Percentiles rank a stretch among this genome's conserved stretches.
phyloP scores from a whole-genome alignment of 495 filamentous ascomycete genomes.

The Thermochaetoides thermophila region DNA sequence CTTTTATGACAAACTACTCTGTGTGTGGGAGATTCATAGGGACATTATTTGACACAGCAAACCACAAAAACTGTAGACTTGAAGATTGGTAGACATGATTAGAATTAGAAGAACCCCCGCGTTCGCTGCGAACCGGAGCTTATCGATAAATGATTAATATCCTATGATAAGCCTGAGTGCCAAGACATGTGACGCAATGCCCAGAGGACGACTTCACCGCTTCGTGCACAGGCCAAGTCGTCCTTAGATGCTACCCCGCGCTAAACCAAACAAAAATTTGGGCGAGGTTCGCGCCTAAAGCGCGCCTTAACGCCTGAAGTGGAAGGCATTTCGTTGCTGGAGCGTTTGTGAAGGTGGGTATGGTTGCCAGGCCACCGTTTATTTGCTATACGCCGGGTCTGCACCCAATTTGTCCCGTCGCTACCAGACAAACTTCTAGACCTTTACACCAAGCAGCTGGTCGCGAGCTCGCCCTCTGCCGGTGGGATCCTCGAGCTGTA shows the following conservation, averaged over 20 bases:
- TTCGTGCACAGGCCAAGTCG: no score
- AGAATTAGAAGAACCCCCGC: neutral
- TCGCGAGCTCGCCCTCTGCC: no score
- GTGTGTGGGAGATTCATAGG: conserved; percentile 49
- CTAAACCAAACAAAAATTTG: conserved; percentile 3
- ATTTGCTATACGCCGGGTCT: no score
- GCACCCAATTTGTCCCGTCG: no score
- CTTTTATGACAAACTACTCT: conserved; percentile 76
- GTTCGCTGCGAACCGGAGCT: neutral
- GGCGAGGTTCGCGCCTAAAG: conserved; percentile 16
- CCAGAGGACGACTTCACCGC: conserved; percentile 11
- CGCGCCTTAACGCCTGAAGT: conserved; percentile 17
- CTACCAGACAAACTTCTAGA: no score
- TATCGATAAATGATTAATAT: no score
- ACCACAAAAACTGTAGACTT: neutral
- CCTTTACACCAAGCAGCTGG: no score
- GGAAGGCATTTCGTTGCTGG: no score
- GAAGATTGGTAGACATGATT: neutral
- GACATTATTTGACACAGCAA: neutral
- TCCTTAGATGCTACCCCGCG: conserved; percentile 18
- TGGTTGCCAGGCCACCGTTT: no score
- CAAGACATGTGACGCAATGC: conserved; percentile 10
- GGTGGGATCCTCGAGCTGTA: no score
- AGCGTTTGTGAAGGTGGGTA: no score
- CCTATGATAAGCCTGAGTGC: no score